phyloP scores from a whole-genome alignment of 805 yeast species.

The Pichia rugopelliculosa region DNA sequence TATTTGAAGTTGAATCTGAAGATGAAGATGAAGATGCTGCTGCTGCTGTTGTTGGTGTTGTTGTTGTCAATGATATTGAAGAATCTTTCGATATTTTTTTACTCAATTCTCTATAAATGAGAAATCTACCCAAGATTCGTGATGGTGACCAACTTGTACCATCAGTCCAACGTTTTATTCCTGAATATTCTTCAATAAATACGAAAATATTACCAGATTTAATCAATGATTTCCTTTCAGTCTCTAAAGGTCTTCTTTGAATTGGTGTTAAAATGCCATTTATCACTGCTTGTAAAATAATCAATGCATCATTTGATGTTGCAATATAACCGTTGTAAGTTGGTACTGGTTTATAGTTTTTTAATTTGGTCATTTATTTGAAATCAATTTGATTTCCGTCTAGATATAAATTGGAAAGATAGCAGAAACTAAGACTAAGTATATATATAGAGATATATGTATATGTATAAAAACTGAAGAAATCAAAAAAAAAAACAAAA shows the following conservation, averaged over 20 bases:
- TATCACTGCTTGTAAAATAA: conserved; percentile 73
- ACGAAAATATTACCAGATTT: conserved; percentile 77
- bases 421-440: too few species aligned
- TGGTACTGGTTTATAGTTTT: conserved; percentile 29
- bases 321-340: conserved; percentile 72
- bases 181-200: conserved; percentile 72
- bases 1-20: conserved; percentile 27
- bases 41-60: not conserved
- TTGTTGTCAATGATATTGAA: not conserved
- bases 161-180: conserved; percentile 93
- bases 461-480: too few species aligned
- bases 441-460: too few species aligned
- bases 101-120: conserved; percentile 71
- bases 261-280: conserved; percentile 54
- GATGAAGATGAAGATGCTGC: too few species aligned
- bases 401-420: too few species aligned
- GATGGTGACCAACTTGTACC: conserved; percentile 95
- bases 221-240: conserved; percentile 60
- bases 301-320: conserved; percentile 74
- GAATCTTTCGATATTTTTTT: conserved; percentile 18
- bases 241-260: conserved; percentile 74
- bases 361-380: not conserved
- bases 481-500: too few species aligned
- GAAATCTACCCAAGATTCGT: conserved; percentile 75
- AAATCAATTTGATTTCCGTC: too few species aligned